Evolutionary conservation across 225 moss, liverwort and hornwort species (phyloP), one percentile per base, ranked within the genome.

Genomic region (Polytrichum commune): DNA sequence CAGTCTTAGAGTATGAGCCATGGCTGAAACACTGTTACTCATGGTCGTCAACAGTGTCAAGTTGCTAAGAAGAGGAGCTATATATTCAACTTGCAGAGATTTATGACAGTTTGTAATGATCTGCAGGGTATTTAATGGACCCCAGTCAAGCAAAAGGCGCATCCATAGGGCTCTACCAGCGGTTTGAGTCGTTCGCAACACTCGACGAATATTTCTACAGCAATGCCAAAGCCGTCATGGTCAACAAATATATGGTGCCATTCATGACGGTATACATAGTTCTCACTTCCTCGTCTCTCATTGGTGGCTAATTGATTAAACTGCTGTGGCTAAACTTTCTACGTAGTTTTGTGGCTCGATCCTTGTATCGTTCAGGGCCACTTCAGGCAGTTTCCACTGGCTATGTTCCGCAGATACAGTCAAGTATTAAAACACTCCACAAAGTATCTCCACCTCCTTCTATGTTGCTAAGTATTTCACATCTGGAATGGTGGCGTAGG

Each of bases 101-200:
- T 19, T n/a, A 57, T 57, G 19, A 19, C 20, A n/a, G 19, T 19
- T 57, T 57, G 57, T 1, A 5, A 5, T 57, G 24, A 58, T 58
- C 7, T 75, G 73, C 77, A 86, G 86, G 86, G 22, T 27, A 80
- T 28, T 66, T 80, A 18, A 60, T 64, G 13, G 55, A 75, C 28
- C 73, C 75, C 23, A 73, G 73, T 63, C 56, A 54, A 56, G 27
- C 73, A 7, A 54, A 75, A 63, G 64, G 56, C 33, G 73, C 67
- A 23, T 62, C 67, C 19, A 64, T 83, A 30, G 86, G 75, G 63
- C 68, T 86, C 0, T 83, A 77, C 64, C 77, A 78, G 83, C 75
- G 86, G 29, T 80, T 83, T 58, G 77, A 75, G 9, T 75, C 86
- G 5, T 55, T 64, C 55, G 33, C 70, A 60, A 83, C 77, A 64